Evolutionary conservation across 2,329 filamentous ascomycete species (phyloP), one percentile per base, ranked within the genome.

Genomic region (Dothideomycetidae sp.): DNA sequence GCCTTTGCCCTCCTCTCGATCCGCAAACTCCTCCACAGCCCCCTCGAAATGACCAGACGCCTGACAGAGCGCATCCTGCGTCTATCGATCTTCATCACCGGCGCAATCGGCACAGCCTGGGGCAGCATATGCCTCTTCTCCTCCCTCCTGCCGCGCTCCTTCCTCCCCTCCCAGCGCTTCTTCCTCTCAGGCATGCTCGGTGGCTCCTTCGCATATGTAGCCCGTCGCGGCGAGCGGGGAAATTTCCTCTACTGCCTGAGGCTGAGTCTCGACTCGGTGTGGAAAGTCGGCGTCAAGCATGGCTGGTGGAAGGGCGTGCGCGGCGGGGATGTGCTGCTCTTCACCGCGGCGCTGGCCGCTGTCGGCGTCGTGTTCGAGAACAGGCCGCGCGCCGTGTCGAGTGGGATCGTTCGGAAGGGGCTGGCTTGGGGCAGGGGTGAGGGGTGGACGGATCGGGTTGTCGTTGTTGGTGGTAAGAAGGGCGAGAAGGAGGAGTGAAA

Each of bases 241-340:
- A 71, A 82, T 38, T 93, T 92, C 57, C 50, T 94, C 43, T 90
- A 90, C 57, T 77, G 74, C 45, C 74, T 81, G 18, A 70, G 86
- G 2, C 63, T 78, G n/a, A 84, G 79, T 42, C 66, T 93, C 18
- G 81, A 93, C 54, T 82, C 75, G 26, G 58, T 85, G 31, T 96
- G 85, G 83, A 93, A 93, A 64, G 83, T 93, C 0, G 85, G 86
- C n/a, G 73, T 81, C 39, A 96, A 96, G 73, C 67, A 78, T 21
- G 72, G 83, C 1, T 84, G 84, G 75, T 93, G 88, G 84, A 75
- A 71, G 46, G 82, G 82, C 9, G 69, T 90, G 54, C 73, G 70
- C 50, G 81, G 82, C 26, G 85, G 85, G 0, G 88, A 96, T 58
- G 73, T 94, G 4, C 72, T 79, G 62, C 63, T 96, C 3, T 86